These are phyloP conservation scores for Venturia nashicola DNA, from an alignment of 2,329 filamentous ascomycete genomes.

Conservation along the genomic window DNA sequence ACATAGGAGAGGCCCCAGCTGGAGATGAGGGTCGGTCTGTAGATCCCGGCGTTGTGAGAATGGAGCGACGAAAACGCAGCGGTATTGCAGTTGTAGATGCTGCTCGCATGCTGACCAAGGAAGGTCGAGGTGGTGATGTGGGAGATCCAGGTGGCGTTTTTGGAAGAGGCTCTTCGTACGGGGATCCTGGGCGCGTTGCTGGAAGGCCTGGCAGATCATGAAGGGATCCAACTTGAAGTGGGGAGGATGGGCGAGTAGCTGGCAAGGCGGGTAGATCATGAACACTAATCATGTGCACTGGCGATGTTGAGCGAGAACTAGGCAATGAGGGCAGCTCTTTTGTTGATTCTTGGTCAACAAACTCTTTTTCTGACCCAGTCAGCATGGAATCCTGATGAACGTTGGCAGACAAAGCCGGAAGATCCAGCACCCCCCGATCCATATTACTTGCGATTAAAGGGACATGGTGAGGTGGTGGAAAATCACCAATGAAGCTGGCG, in stretches of 20 bases:
- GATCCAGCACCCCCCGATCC: not conserved
- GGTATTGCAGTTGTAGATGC: conserved; percentile 37
- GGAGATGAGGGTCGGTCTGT: conserved; percentile 4
- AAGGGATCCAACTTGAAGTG: conserved; percentile 1
- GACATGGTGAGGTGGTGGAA: not conserved
- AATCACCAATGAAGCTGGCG: conserved; percentile 16
- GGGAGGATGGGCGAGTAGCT: conserved; percentile 7
- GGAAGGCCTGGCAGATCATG: conserved; percentile 8
- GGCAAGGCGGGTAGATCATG: conserved; percentile 10
- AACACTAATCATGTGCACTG: conserved; percentile 4
- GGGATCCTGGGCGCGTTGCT: conserved; percentile 5
- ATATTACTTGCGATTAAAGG: not conserved
- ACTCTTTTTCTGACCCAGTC: not conserved
- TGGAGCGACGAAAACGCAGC: conserved; percentile 26
- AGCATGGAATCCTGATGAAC: not conserved
- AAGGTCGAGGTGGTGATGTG: conserved; percentile 8
- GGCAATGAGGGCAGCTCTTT: conserved; percentile 7
- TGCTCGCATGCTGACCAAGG: conserved; percentile 10
- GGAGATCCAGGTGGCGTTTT: not conserved
- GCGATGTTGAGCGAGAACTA: conserved; percentile 4
- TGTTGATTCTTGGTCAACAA: not conserved
- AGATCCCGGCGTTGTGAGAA: not conserved
- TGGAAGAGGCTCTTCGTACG: conserved; percentile 6
- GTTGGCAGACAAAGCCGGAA: not conserved
- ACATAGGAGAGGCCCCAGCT: conserved; percentile 23